Evolutionary conservation across 305 asterid species (phyloP), one percentile per base, ranked within the genome.

Genomic region (Ruellia speciosa): DNA sequence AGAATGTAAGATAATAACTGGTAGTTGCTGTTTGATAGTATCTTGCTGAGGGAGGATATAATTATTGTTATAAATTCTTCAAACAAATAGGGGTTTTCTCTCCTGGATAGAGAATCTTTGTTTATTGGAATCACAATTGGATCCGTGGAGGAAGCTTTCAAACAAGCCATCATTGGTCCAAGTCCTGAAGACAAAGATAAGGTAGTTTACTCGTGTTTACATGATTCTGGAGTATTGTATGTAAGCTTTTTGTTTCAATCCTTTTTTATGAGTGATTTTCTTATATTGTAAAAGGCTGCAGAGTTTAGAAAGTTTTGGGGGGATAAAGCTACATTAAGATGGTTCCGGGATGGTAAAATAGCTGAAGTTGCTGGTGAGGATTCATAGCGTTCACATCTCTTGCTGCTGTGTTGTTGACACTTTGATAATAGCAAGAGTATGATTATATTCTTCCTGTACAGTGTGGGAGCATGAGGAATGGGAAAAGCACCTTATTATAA

Each of bases 281-380:
- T 34, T 63, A 51, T 70, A 51, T 70, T 54, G n/a, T 63, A 11
- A 53, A 49, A 93, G 99, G 99, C 99, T 64, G 54, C 72, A 56
- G 94, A 81, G 74, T 93, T 93, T 72, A 85, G 92, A 63, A 85
- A 80, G 54, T 93, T 88, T 73, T 93, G 99, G 97, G 99, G 99
- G 45, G 99, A 88, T 56, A 93, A 82, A 77, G 81, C 96, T 74
- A 72, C 92, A 28, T 83, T 88, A 51, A 73, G 96, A 75, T 79
- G 81, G 81, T 93, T 93, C 68, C 88, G 89, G 57, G 96, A 88
- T 77, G 83, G 94, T 66, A 82, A 70, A 77, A 86, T 88, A 73
- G 89, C 94, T 68, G 99, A 88, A 86, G 90, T 82, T 73, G 97
- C 84, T 62, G 95, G 99, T 93, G 52, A 65, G 92, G 74, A 60